Conservation (phyloP, 1,284 basidiomycete species). For the Marasmius fiardii region DNA sequence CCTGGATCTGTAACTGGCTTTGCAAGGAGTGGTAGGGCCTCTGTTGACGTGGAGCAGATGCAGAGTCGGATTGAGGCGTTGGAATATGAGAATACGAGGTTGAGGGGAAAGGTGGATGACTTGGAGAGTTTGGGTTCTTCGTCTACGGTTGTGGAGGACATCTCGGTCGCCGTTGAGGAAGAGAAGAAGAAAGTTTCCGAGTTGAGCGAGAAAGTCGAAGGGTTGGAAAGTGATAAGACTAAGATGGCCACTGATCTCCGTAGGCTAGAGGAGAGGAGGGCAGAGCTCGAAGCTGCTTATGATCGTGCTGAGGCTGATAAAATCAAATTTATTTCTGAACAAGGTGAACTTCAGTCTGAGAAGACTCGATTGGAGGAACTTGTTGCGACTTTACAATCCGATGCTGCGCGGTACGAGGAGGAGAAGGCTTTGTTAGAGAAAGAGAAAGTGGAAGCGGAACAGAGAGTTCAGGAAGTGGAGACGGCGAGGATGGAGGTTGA, state of each 20-base stretch:
- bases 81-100: slow-evolving; percentile 53
- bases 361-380: not conserved
- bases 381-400: not conserved
- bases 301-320: slow-evolving; percentile 26
- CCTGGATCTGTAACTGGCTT: slow-evolving; percentile 2
- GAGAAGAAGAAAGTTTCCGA: slow-evolving; percentile 25
- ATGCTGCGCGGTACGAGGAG: slow-evolving; percentile 46
- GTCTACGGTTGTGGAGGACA: too few species aligned
- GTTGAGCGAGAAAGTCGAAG: not conserved
- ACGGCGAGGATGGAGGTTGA: slow-evolving; percentile 1
- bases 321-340: slow-evolving; percentile 5
- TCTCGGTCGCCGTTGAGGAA: not conserved
- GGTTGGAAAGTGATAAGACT: slow-evolving; percentile 46
- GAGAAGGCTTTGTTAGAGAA: slow-evolving; percentile 28
- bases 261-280: slow-evolving; percentile 36
- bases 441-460: not conserved
- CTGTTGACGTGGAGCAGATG: slow-evolving; percentile 30
- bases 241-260: slow-evolving; percentile 50
- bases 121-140: not conserved
- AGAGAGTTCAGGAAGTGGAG: not conserved
- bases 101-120: slow-evolving; percentile 20
- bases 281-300: slow-evolving; percentile 48
- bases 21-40: not conserved
- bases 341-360: not conserved
- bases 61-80: slow-evolving; percentile 51